A percentile compares a stretch with the other conserved stretches of the same genome.
phyloP scores from a whole-genome alignment of 1,284 basidiomycete species.

The Neolentinus lepideus region DNA sequence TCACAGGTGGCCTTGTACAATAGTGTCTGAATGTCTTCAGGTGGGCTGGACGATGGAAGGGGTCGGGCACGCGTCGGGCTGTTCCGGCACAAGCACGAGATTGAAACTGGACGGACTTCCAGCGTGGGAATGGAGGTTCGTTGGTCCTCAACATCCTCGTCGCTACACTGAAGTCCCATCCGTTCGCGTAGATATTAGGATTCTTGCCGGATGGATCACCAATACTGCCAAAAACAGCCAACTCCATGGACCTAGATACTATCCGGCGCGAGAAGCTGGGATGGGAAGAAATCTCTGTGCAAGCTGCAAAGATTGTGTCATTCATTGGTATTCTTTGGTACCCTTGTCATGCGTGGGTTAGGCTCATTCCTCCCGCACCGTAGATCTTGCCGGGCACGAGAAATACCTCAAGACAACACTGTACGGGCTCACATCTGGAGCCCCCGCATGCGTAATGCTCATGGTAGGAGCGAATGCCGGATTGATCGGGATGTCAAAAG shows the following conservation, averaged over 20 bases:
- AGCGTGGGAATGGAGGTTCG: constrained; percentile 92
- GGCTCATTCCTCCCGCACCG: not conserved
- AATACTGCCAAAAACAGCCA: constrained; percentile 61
- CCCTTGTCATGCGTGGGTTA: not conserved
- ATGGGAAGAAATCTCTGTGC: constrained; percentile 95
- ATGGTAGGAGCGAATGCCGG: constrained; percentile 97
- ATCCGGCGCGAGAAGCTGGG: constrained; percentile 79
- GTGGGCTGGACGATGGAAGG: constrained; percentile 90
- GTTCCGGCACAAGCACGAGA: constrained; percentile 96
- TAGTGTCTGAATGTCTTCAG: constrained; percentile 31
- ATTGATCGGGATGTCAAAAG: constrained; percentile 97
- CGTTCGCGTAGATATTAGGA: constrained; percentile 66
- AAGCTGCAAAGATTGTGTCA: constrained; percentile 89
- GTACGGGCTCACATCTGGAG: constrained; percentile 90
- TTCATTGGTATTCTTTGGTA: constrained; percentile 67
- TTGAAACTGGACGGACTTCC: constrained; percentile 92
- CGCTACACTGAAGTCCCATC: not conserved
- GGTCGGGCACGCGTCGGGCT: constrained; percentile 89
- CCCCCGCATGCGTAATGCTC: constrained; percentile 92
- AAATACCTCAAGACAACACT: constrained; percentile 90
- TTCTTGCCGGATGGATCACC: constrained; percentile 71
- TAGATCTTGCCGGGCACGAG: constrained; percentile 89
- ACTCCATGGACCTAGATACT: constrained; percentile 51
- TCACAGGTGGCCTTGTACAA: constrained; percentile 3
- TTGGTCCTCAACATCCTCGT: not conserved